Base-by-base conservation (phyloP, 306 rosid species). In the Acacia confusa region DNA sequence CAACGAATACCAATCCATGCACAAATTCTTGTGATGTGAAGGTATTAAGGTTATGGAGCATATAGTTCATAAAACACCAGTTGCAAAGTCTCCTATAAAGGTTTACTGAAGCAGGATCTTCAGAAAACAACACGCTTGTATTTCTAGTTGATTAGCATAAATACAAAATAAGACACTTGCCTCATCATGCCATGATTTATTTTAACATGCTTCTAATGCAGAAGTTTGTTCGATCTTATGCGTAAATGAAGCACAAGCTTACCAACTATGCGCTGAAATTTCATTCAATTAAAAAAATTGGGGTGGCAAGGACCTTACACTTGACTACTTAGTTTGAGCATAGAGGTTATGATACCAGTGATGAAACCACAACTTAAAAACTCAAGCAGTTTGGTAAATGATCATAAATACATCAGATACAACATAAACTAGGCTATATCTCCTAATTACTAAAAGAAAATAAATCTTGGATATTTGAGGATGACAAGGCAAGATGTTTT, bases 81-180 rank as follows among this genome's bases (percentile, higher is more conserved):
- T 68, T 44, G 16, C 16, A 77, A 45, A 34, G 58, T 55, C 69
- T 47, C 41, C 32, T 34, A 53, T 64, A 76, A 13, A 17, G 73
- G 15, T 72, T 65, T 77, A 25, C 5, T 3, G 40, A 55, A 19
- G 9, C 45, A 36, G 15, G 14, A 24, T 34, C 72, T 38, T 68
- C 47, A 68, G 27, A 20, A 34, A 72, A 72, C 52, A 79, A 52
- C 48, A 34, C 53, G 55, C 75, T 55, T 30, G 65, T 36, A 57
- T 4, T 40, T 19, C 19, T n/a, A 82, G 68, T 14, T 40, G 24
- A 64, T 32, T 28, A 72, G 25, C 24, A 36, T 80, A 67, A 81
- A 47, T 22, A 11, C 25, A 69, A 68, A 30, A 79, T 60, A 75
- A 25, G 43, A 27, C 7, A 13, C 43, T 43, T 25, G 55, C 58